These are phyloP conservation scores for Beauveria caledonica DNA, from an alignment of 2,329 filamentous ascomycete species.

Conservation along the genomic window DNA sequence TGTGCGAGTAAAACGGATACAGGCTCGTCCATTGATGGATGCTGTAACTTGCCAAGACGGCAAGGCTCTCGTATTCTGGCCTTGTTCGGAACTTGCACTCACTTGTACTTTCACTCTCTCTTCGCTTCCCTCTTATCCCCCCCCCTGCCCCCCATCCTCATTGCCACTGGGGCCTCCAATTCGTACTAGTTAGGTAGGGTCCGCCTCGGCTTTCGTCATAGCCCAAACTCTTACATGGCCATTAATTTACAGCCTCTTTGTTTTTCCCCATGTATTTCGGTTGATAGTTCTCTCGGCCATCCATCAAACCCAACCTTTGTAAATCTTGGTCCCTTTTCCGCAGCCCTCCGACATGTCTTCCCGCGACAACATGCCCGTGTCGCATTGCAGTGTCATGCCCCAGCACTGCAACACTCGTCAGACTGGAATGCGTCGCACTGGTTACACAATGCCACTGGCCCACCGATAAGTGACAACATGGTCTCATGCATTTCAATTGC, in stretches of 20 bases:
- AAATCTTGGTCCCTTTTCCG: neutral
- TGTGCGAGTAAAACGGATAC: too few relatives aligned
- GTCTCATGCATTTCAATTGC: neutral
- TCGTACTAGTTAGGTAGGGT: neutral
- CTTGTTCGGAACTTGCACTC: neutral
- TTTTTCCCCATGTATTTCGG: neutral
- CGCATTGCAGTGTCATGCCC: constrained; percentile 8
- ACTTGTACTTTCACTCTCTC: neutral
- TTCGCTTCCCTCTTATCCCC: neutral
- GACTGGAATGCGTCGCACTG: constrained; percentile 10
- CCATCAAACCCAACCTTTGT: neutral
- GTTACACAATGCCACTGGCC: neutral
- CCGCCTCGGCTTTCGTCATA: constrained; percentile 3
- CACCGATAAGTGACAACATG: neutral
- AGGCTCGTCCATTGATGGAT: neutral
- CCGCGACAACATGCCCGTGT: neutral
- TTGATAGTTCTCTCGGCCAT: too few relatives aligned
- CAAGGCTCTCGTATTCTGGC: neutral
- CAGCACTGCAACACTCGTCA: constrained; percentile 1
- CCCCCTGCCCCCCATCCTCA: neutral
- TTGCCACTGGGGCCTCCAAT: neutral
- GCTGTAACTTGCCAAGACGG: neutral
- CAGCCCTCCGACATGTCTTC: neutral
- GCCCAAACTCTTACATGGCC: neutral
- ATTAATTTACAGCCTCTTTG: neutral